Conservation (phyloP, 805 yeast species). For the Candida palmyrensis region DNA sequence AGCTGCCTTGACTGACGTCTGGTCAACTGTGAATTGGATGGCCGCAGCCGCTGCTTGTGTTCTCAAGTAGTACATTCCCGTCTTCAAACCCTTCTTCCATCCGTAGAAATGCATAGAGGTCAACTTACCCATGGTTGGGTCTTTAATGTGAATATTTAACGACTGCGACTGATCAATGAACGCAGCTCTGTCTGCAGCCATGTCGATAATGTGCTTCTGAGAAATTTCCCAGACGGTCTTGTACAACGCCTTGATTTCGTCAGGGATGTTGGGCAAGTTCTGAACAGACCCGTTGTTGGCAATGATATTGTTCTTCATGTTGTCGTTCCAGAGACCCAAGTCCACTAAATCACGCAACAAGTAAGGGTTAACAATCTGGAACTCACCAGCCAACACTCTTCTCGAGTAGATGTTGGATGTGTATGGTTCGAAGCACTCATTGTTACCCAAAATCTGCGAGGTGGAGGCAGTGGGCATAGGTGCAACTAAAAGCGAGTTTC, state of each 20-base stretch:
- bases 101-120: constrained; percentile 99
- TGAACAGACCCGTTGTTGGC: constrained; percentile 56
- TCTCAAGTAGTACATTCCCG: constrained; percentile 97
- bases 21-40: constrained; percentile 71
- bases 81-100: constrained; percentile 97
- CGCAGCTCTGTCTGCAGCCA: constrained; percentile 74
- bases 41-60: constrained; percentile 98
- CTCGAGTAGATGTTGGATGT: constrained; percentile 59
- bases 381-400: constrained; percentile 61
- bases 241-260: constrained; percentile 48
- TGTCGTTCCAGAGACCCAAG: constrained; percentile 53
- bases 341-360: constrained; percentile 54
- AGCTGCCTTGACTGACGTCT: constrained; percentile 35
- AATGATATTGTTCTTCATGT: constrained; percentile 53
- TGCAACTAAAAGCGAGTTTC: constrained; percentile 58
- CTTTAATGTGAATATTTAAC: constrained; percentile 79
- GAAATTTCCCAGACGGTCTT: constrained; percentile 61
- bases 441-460: constrained; percentile 56
- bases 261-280: constrained; percentile 49
- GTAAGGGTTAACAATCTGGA: constrained; percentile 59
- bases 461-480: constrained; percentile 70
- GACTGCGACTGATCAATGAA: constrained; percentile 91
- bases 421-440: constrained; percentile 60
- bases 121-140: constrained; percentile 93
- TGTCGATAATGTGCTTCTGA: constrained; percentile 53